A percentile compares a stretch with the other conserved stretches of the same genome.
Conservation (phyloP, 2,329 filamentous ascomycete genomes). For the Pezicula neosporulosa region DNA sequence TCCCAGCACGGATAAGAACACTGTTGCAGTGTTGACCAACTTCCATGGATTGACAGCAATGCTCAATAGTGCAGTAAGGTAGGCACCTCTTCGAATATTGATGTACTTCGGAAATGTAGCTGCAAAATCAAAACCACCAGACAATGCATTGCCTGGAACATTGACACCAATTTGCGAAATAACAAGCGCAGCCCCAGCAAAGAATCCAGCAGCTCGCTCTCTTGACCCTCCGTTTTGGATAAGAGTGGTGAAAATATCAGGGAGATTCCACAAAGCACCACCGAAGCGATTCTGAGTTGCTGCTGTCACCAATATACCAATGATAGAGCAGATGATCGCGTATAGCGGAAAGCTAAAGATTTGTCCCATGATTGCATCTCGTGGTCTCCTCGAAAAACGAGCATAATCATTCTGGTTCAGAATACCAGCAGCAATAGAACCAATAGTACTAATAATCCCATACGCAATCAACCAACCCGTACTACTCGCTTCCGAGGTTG, state of each 20-base stretch:
- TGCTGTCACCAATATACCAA: constrained; percentile 38
- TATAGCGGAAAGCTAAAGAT: constrained; percentile 34
- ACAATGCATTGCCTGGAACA: constrained; percentile 33
- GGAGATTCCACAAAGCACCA: constrained; percentile 37
- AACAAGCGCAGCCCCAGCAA: constrained; percentile 32
- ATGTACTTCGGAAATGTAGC: constrained; percentile 43
- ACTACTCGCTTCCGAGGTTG: constrained; percentile 24
- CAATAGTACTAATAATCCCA: constrained; percentile 38
- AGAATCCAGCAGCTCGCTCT: constrained; percentile 35
- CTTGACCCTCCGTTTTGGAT: constrained; percentile 27
- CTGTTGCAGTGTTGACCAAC: constrained; percentile 39
- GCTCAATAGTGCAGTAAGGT: constrained; percentile 41
- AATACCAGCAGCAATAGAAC: constrained; percentile 39
- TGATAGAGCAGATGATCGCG: constrained; percentile 31
- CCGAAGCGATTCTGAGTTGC: constrained; percentile 46
- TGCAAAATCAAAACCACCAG: constrained; percentile 37
- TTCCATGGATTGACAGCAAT: constrained; percentile 46
- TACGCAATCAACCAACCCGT: constrained; percentile 34
- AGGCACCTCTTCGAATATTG: constrained; percentile 51
- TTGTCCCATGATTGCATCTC: constrained; percentile 37
- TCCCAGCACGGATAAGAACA: constrained; percentile 42
- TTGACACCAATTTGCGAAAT: constrained; percentile 36
- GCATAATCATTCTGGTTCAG: constrained; percentile 41
- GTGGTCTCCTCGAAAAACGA: constrained; percentile 35
- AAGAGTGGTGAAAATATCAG: constrained; percentile 30